Percentiles rank a stretch among this genome's conserved stretches.
Evolutionary conservation across 1,284 basidiomycete genomes (phyloP).

Genomic region (Ceratobasidium sp.): DNA sequence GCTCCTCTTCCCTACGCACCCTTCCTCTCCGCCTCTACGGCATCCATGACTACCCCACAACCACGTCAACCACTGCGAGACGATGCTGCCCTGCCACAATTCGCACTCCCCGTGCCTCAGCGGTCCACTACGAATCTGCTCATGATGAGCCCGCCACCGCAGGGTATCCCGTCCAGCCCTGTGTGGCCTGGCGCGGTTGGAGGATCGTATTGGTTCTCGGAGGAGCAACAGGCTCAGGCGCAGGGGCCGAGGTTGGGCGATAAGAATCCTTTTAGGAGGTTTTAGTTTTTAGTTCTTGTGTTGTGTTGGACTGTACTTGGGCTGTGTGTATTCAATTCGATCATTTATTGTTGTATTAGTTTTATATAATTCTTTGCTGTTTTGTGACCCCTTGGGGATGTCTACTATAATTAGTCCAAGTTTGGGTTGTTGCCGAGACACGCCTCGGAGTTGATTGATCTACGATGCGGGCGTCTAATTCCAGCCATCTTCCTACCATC

Average conservation of each 20-base stretch:
- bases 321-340: not conserved
- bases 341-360: not conserved
- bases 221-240: slow-evolving; percentile 14
- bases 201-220: slow-evolving; percentile 37
- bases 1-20: slow-evolving; percentile 27
- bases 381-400: not conserved
- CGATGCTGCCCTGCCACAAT: not conserved
- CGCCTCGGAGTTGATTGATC: not conserved
- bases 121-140: not conserved
- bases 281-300: not conserved
- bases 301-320: not conserved
- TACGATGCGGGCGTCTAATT: not conserved
- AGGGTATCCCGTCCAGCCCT: slow-evolving; percentile 29
- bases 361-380: not conserved
- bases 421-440: not conserved
- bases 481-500: not conserved
- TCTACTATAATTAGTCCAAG: not conserved
- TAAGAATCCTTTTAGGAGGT: slow-evolving; percentile 40
- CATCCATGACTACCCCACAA: not conserved
- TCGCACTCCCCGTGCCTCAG: not conserved
- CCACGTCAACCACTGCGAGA: slow-evolving; percentile 35
- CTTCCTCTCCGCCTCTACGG: slow-evolving; percentile 18
- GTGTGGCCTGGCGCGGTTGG: slow-evolving; percentile 39
- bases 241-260: slow-evolving; percentile 22
- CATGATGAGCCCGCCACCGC: slow-evolving; percentile 32